These are phyloP conservation scores for Trichophyton benhamiae DNA, from an alignment of 2,329 filamentous ascomycete species.

Conservation along the genomic window DNA sequence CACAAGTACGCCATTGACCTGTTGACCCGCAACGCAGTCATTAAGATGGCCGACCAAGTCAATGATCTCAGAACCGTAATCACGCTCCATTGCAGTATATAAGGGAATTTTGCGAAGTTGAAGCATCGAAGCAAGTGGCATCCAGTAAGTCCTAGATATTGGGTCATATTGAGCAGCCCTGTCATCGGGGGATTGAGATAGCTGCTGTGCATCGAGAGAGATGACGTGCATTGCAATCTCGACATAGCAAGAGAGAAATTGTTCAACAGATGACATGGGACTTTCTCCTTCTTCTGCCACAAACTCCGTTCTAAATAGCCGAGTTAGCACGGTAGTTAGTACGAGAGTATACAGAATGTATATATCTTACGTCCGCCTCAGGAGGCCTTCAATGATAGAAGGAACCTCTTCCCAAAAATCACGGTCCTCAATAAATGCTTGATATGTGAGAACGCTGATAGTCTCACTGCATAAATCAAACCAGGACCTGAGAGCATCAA, in stretches of 20 bases:
- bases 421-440: slow-evolving; percentile 27
- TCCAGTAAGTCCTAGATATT: slow-evolving; percentile 25
- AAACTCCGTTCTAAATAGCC: slow-evolving; percentile 20
- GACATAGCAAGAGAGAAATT: slow-evolving; percentile 31
- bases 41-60: slow-evolving; percentile 22
- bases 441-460: slow-evolving; percentile 24
- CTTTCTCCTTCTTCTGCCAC: slow-evolving; percentile 22
- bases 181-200: slow-evolving; percentile 22
- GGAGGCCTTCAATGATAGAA: slow-evolving; percentile 27
- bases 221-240: slow-evolving; percentile 32
- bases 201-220: slow-evolving; percentile 26
- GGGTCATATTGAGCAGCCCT: slow-evolving; percentile 21
- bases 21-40: slow-evolving; percentile 19
- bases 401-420: slow-evolving; percentile 38
- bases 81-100: slow-evolving; percentile 23
- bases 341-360: neutral
- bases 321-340: neutral
- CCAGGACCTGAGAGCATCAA: slow-evolving; percentile 32
- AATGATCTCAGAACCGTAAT: slow-evolving; percentile 20
- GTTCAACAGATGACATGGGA: slow-evolving; percentile 25
- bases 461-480: slow-evolving; percentile 27
- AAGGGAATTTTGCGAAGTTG: slow-evolving; percentile 27
- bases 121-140: slow-evolving; percentile 25
- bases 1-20: slow-evolving; percentile 18
- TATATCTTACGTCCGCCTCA: slow-evolving; percentile 28